Conservation (phyloP, 352 stramenopile genomes). For the Globisporangium rhizosaccharum region DNA sequence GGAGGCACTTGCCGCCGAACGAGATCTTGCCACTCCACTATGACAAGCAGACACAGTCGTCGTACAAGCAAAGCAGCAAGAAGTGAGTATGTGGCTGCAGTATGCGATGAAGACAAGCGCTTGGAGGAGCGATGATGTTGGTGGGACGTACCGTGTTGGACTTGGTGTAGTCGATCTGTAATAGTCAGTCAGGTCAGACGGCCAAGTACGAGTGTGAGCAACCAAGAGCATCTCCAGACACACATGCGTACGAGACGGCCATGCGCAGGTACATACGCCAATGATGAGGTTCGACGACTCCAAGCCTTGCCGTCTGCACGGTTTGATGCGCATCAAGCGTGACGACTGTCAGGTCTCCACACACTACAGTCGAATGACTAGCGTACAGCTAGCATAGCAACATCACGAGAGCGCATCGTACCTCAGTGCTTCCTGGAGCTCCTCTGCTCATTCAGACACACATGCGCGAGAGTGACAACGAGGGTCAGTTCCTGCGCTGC, state of each 20-base stretch:
- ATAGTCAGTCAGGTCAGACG: not conserved
- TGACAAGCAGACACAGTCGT: not conserved
- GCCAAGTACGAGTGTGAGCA: not conserved
- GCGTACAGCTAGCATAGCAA: not conserved
- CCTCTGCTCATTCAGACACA: conserved; percentile 20
- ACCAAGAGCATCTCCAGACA: not conserved
- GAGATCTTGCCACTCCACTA: conserved; percentile 66
- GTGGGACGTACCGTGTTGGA: conserved; percentile 47
- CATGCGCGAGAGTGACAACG: conserved; percentile 5
- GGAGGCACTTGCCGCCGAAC: conserved; percentile 60
- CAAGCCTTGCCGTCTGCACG: conserved; percentile 38
- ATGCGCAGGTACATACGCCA: conserved; percentile 29
- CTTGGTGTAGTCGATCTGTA: conserved; percentile 73
- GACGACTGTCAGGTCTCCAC: not conserved
- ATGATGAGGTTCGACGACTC: conserved; percentile 69
- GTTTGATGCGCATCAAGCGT: not conserved
- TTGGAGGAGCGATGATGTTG: not conserved
- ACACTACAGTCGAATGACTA: not conserved
- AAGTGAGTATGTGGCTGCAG: too few species aligned
- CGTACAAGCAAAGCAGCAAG: too few species aligned
- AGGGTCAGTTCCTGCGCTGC: not conserved
- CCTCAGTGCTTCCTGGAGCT: conserved; percentile 63
- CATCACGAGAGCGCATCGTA: conserved; percentile 1
- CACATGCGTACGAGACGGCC: not conserved
- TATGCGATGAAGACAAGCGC: too few species aligned